Percentiles rank a stretch among this genome's conserved stretches.
phyloP scores from a whole-genome alignment of 2,329 filamentous ascomycete genomes.

The Lachnellula willkommii region DNA sequence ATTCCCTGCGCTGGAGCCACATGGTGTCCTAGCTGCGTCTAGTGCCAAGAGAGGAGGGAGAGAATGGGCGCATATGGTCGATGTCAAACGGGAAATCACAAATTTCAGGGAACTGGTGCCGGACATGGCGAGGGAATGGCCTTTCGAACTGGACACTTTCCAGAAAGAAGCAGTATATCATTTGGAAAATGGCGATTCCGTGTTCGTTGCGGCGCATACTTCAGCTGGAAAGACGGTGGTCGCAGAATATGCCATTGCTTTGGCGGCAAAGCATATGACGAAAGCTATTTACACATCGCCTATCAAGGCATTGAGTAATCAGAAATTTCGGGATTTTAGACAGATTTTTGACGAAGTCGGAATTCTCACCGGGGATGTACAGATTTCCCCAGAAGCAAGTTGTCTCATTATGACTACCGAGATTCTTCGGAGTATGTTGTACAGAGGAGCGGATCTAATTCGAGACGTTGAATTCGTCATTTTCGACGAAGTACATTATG shows the following conservation, averaged over 20 bases:
- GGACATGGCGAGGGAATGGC: conserved; percentile 93
- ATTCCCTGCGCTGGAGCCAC: conserved; percentile 85
- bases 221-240: conserved; percentile 98
- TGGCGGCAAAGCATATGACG: conserved; percentile 98
- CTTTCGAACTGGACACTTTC: conserved; percentile 95
- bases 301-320: conserved; percentile 96
- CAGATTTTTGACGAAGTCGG: conserved; percentile 90
- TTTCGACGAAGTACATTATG: conserved; percentile 98
- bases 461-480: conserved; percentile 98
- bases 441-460: conserved; percentile 90
- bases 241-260: conserved; percentile 92
- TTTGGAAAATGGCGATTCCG: conserved; percentile 90
- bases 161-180: conserved; percentile 99
- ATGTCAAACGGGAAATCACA: conserved; percentile 86
- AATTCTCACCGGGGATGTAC: conserved; percentile 93
- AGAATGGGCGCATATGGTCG: conserved; percentile 98
- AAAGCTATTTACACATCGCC: conserved; percentile 99
- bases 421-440: conserved; percentile 96
- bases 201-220: conserved; percentile 96
- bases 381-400: conserved; percentile 95
- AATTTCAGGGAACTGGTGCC: conserved; percentile 92
- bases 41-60: conserved; percentile 68
- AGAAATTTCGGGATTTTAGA: conserved; percentile 96
- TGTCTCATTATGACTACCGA: conserved; percentile 99
- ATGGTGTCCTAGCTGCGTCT: conserved; percentile 66